Percentiles rank a stretch among this genome's conserved stretches.
Conservation (phyloP, 306 rosid genomes). For the Trifolium pratense region DNA sequence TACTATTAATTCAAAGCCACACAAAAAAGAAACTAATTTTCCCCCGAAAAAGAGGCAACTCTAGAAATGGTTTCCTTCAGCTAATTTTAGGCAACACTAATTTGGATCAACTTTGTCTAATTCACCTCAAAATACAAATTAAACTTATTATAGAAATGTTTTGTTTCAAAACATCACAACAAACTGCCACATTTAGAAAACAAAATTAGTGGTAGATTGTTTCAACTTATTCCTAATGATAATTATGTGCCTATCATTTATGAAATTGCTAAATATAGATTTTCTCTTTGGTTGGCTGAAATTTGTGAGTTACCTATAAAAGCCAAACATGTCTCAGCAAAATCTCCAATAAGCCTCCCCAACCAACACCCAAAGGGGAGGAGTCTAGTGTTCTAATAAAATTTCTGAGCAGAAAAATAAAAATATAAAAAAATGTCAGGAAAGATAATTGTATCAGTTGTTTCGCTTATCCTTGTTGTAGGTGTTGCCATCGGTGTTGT, state of each 20-base stretch:
- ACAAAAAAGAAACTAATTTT: not conserved
- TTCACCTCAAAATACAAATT: not conserved
- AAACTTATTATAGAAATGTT: not conserved
- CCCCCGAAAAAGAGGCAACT: not conserved
- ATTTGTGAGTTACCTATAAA: conserved; percentile 12
- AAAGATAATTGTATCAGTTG: conserved; percentile 48
- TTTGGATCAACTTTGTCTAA: not conserved
- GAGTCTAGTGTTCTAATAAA: conserved; percentile 8
- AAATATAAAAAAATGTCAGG: conserved; percentile 43
- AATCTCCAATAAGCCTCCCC: conserved; percentile 24
- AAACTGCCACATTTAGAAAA: not conserved
- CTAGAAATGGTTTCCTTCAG: not conserved
- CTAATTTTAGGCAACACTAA: not conserved
- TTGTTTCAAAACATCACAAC: conserved; percentile 3
- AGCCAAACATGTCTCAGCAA: not conserved
- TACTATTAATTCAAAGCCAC: not conserved
- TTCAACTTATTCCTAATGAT: not conserved
- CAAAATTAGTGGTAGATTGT: not conserved
- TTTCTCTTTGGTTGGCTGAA: not conserved
- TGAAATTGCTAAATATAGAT: not conserved
- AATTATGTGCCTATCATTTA: conserved; percentile 13
- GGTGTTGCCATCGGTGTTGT: conserved; percentile 66
- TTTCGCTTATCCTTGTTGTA: conserved; percentile 65
- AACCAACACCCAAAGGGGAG: conserved; percentile 16
- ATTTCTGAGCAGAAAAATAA: not conserved